Evolutionary conservation across 2,329 filamentous ascomycete species (phyloP), one percentile per base, ranked within the genome.

Genomic region (Trichoderma sp.): DNA sequence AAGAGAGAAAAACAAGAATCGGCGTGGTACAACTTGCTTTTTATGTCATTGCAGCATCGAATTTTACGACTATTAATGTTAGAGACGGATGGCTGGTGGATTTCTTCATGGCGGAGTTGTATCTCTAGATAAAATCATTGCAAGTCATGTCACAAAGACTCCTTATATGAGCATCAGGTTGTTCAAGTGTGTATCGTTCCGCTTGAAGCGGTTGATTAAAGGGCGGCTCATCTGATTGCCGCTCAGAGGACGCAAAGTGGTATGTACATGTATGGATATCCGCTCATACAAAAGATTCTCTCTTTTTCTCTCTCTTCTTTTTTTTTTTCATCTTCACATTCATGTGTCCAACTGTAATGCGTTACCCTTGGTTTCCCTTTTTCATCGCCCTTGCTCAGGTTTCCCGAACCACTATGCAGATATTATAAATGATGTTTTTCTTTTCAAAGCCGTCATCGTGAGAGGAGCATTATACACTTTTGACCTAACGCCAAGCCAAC

Each of bases 401-500:
- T 43, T 36, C 60, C 47, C 18, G 34, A 61, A 69, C 56, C 77
- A 74, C 76, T 78, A 79, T 80, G 77, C 77, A 75, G 15, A 73
- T 68, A 67, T 63, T 14, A 70, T 43, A 36, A 43, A 58, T 15
- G 14, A 39, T 57, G 8, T 69, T 64, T 56, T 15, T 47, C 47
- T 72, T 71, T 71, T 67, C n/a, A 75, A 73, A 75, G 72, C 61
- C 74, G 79, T 75, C 77, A 78, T 84, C 82, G 78, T 84, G 82
- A 84, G 82, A 79, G 82, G 83, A 84, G 82, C 82, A 83, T 83
- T 82, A 82, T 81, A 83, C 81, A 82, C 58, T 69, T 69, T 75
- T 76, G 74, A 79, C 74, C 79, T 77, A 81, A 82, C 81, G 79
- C 80, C 81, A 74, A 77, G 76, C 76, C 74, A 73, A 68, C 67